Evolutionary conservation across 371 early-diverging fungal genomes (phyloP), one percentile per base, ranked within the genome.

Genomic region (Nematocida displodere): DNA sequence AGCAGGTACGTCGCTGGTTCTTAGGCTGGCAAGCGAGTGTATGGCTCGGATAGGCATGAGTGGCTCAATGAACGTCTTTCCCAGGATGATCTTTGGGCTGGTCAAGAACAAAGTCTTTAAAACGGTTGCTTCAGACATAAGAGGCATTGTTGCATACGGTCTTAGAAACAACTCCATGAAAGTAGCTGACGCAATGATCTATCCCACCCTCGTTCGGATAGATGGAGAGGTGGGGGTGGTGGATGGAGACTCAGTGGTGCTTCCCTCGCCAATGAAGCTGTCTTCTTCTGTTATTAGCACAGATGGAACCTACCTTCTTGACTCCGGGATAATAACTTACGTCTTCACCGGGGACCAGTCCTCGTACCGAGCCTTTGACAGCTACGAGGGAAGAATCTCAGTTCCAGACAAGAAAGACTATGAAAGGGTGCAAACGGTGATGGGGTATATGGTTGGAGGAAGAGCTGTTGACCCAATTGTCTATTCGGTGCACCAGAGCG

Each of bases 281-380:
- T 68, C 81, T 34, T 24, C 64, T 5, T 39, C 62, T 39, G 65
- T 47, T 46, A 40, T 84, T 7, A 79, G 66, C 26, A 53, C 44
- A 0, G 46, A 64, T 46, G 81, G 80, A 20, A 26, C 80, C 8
- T 84, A 81, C 59, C 44, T 82, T 5, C 50, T 84, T 24, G 82
- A 82, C 64, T 71, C 81, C 2, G 84, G 84, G 31, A 64, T 81
- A 33, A 68, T 78, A 31, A 62, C 80, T 22, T 81, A 78, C 42
- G 71, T 82, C 20, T 84, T 79, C 75, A 62, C 77, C 46, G 81
- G 80, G 44, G 68, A 49, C 24, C 0, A 0, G 20, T 46, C 62
- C 1, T 15, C 17, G 2, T 71, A 26, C 33, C 26, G 34, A n/a
- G 17, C 61, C 26, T 36, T 58, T 28, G 62, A 34, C 22, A 62